These are phyloP conservation scores for Aethionema arabicum DNA, from an alignment of 345 rosid genomes.

Conservation along the genomic window DNA sequence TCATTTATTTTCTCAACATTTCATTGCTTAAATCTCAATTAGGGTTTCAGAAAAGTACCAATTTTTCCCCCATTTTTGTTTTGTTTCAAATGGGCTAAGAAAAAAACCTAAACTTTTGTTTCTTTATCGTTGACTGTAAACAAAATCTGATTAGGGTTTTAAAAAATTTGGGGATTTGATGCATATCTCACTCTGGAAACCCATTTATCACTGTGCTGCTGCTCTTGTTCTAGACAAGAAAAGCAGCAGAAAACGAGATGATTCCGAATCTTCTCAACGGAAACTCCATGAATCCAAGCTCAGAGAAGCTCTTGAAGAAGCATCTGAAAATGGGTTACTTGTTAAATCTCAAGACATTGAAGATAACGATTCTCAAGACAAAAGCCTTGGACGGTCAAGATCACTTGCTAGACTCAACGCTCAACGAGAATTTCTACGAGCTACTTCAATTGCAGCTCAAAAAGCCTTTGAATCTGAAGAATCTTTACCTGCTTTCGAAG, in stretches of 20 bases:
- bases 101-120: constrained; percentile 1
- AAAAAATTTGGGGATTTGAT: constrained; percentile 35
- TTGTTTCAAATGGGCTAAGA: not conserved
- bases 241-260: constrained; percentile 62
- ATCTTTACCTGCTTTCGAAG: constrained; percentile 56
- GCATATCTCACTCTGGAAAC: constrained; percentile 99
- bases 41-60: constrained; percentile 10
- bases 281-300: constrained; percentile 81
- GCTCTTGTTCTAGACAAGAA: constrained; percentile 88
- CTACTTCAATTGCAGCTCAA: constrained; percentile 86
- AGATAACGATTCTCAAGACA: constrained; percentile 54
- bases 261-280: constrained; percentile 55
- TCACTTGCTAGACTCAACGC: constrained; percentile 94
- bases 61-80: not conserved
- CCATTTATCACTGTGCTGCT: constrained; percentile 96
- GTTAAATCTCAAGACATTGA: constrained; percentile 80
- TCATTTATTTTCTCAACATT: not conserved
- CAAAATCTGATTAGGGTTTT: constrained; percentile 6
- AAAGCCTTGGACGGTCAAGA: constrained; percentile 78
- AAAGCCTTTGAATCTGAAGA: constrained; percentile 72
- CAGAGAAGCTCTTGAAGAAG: constrained; percentile 92
- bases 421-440: constrained; percentile 86
- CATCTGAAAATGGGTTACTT: constrained; percentile 91
- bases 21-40: constrained; percentile 10
- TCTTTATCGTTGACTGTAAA: not conserved